Conservation (phyloP, 2,329 filamentous ascomycete species). For the Verticillium zaregamsianum region DNA sequence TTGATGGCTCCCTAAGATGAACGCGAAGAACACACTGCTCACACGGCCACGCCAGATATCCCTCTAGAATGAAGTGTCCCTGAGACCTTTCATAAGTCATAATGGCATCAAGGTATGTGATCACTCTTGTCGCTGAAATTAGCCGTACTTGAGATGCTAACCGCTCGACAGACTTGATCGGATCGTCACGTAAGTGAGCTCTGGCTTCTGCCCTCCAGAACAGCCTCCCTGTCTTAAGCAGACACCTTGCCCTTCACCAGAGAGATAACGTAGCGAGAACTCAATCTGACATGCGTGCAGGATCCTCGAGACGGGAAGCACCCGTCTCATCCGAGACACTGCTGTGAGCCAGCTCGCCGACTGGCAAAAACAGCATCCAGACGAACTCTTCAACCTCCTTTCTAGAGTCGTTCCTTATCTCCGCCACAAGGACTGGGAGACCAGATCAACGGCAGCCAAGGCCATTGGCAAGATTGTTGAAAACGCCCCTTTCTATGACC, state of each 20-base stretch:
- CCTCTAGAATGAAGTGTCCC: background rate
- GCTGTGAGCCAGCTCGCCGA: conserved; percentile 95
- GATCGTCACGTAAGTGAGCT: conserved; percentile 3
- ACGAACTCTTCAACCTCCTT: conserved; percentile 94
- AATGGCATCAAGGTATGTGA: conserved; percentile 3
- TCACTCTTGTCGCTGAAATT: background rate
- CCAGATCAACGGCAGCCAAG: conserved; percentile 85
- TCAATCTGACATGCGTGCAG: conserved; percentile 40
- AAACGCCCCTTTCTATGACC: conserved; percentile 83
- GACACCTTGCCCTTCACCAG: background rate
- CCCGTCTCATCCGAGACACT: conserved; percentile 90
- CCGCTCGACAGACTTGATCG: background rate
- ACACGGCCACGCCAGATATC: background rate
- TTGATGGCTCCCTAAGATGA: background rate
- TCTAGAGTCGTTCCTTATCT: conserved; percentile 94
- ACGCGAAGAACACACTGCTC: background rate
- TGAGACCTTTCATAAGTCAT: background rate
- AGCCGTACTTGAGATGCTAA: background rate
- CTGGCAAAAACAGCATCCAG: conserved; percentile 95
- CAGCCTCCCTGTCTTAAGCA: background rate
- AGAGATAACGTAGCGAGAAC: background rate
- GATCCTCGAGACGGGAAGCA: conserved; percentile 95
- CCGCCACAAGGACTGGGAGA: conserved; percentile 95
- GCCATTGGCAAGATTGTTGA: conserved; percentile 92
- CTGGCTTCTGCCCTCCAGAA: background rate